Base-by-base conservation (phyloP, 1,139 yeast species). In the Nakaseomyces bracarensis region DNA sequence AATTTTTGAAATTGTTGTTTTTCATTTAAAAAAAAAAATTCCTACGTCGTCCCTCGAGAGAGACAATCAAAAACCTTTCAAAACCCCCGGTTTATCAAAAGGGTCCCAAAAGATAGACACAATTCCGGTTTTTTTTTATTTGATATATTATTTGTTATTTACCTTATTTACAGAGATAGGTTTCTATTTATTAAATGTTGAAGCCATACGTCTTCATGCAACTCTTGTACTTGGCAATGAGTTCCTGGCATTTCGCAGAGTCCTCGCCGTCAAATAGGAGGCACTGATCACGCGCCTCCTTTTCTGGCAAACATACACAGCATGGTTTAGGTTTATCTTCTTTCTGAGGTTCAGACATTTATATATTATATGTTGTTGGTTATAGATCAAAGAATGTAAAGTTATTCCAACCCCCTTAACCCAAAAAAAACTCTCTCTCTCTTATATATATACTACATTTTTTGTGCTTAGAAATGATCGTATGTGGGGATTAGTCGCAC, bases 151-250 rank as follows among this genome's bases (percentile, higher is more conserved):
- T 16, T 30, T 16, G n/a, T n/a, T 7, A 19, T 16, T 30, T 16
- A 16, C 10, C n/a, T 15, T 13, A 16, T 3, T 26, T 13, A 27
- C 18, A 27, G 16, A 13, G 14, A 6, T 20, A 7, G 4, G 14
- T 16, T 19, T 20, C 26, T n/a, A n/a, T n/a, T n/a, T n/a, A n/a
- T n/a, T n/a, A 37, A 14, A 74, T 66, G 27, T 67, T 74, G 63
- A 89, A 91, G 0, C 97, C 97, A 60, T 66, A 89, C 27, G 95
- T 87, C 62, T 80, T 81, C 98, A 91, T 91, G 66, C 98, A 91
- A 30, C 60, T 58, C 65, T 85, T 87, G 71, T 89, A 91, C 48
- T 77, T 70, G 27, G 66, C 64, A 48, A 91, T 81, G 45, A 85
- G 63, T 43, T 74, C 74, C 48, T 80, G 76, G 66, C 98, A 91